These are phyloP conservation scores for Tetracentron sinense DNA, from an alignment of 164 flowering plant genomes.

Conservation along the genomic window DNA sequence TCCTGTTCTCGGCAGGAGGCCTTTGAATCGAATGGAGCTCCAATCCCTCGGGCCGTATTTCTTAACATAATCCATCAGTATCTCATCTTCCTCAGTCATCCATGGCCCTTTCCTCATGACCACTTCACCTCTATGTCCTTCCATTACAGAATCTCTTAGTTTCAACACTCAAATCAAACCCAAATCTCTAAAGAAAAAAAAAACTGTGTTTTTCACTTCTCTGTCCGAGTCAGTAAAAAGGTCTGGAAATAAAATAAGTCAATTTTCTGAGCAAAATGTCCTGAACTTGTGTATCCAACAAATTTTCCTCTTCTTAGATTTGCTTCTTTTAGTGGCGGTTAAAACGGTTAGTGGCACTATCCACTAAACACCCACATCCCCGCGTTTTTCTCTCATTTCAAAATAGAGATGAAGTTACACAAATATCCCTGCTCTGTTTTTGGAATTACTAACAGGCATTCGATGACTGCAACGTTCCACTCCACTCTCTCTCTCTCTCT, in stretches of 20 bases:
- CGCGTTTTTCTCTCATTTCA: constrained; percentile 1
- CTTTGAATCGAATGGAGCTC: constrained; percentile 99
- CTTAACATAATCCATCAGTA: constrained; percentile 64
- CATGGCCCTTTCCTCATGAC: constrained; percentile 82
- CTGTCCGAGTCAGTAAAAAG: not conserved
- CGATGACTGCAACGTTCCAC: not conserved
- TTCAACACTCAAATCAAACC: not conserved
- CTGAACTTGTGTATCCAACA: too few species aligned
- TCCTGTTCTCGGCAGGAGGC: constrained; percentile 82
- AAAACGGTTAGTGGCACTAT: constrained; percentile 11
- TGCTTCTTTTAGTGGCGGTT: constrained; percentile 6
- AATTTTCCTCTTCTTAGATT: not conserved
- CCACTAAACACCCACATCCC: constrained; percentile 17
- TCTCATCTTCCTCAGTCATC: constrained; percentile 84
- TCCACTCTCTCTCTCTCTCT: too few species aligned
- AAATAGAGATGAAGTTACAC: not conserved
- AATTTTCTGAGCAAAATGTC: not conserved
- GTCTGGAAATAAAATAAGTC: not conserved
- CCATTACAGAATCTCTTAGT: constrained; percentile 2
- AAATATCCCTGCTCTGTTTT: not conserved
- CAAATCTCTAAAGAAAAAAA: not conserved
- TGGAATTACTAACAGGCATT: not conserved
- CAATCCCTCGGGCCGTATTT: constrained; percentile 84
- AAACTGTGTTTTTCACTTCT: not conserved
- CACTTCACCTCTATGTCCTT: constrained; percentile 11